These are phyloP conservation scores for Nectriaceae sp. DNA, from an alignment of 2,329 filamentous ascomycete genomes.

Conservation along the genomic window DNA sequence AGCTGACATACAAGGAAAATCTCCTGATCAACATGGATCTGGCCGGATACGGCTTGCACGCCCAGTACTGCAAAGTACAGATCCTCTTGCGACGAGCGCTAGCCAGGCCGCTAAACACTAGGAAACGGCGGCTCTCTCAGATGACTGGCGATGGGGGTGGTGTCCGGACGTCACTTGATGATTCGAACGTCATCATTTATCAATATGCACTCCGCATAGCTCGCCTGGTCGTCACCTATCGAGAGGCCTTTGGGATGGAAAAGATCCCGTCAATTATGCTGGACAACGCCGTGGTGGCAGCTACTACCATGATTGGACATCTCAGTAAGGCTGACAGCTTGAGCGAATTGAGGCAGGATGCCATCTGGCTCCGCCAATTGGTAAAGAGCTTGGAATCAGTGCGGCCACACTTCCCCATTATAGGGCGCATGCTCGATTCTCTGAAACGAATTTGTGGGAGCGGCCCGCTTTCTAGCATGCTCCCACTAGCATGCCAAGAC, in stretches of 20 bases:
- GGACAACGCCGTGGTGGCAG: conserved; percentile 12
- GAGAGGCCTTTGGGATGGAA: conserved; percentile 13
- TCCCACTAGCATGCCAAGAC: neutral
- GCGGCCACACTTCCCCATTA: conserved; percentile 11
- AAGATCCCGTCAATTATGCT: conserved; percentile 17
- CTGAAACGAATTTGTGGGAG: conserved; percentile 3
- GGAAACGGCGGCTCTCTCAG: conserved; percentile 6
- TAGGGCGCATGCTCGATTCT: conserved; percentile 12
- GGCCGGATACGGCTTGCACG: conserved; percentile 12
- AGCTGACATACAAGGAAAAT: conserved; percentile 8
- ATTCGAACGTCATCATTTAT: conserved; percentile 1
- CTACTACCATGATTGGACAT: conserved; percentile 8
- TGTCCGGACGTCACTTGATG: neutral
- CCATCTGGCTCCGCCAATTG: conserved; percentile 10
- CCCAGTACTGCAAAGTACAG: conserved; percentile 13
- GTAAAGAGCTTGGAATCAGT: conserved; percentile 10
- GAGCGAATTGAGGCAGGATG: neutral
- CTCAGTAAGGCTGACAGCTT: neutral
- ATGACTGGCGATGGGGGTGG: neutral
- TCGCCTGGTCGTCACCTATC: conserved; percentile 12
- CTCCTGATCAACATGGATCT: conserved; percentile 6
- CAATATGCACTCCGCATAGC: conserved; percentile 11
- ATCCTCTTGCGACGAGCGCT: conserved; percentile 10
- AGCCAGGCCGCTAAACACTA: neutral
- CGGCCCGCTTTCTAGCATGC: neutral